Evolutionary conservation across 1,284 basidiomycete genomes (phyloP), one percentile per base, ranked within the genome.

Genomic region (Cryptococcus sp.): DNA sequence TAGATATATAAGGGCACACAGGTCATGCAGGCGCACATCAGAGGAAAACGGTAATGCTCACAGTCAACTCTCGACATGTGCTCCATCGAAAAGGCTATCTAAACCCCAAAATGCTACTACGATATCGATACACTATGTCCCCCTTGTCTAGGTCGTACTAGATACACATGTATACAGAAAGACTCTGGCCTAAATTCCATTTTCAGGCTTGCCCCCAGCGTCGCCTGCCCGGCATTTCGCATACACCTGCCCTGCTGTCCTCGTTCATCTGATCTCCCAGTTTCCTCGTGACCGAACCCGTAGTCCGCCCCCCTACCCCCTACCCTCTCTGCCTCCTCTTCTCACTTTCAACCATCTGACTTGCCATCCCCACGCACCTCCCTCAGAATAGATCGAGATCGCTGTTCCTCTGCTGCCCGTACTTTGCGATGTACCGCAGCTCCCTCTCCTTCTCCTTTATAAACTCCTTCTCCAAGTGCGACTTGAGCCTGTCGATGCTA

Each of bases 401-500:
- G 46, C 60, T 61, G 42, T 56, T 56, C 39, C 53, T 46, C 53
- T 63, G 58, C 50, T 53, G 56, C 42, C 69, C 62, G 28, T 60
- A 48, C 40, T 49, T 59, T 28, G 50, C 50, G 16, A 63, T 67
- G 50, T 59, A 49, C 37, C 59, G 46, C 36, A 61, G 84, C 60
- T 65, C 60, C 47, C 60, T 45, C 52, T 53, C 62, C 54, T 66
- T 70, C 61, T 65, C 59, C 47, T 61, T 44, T 46, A 51, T 56
- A 52, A 72, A 75, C 65, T 73, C 73, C 54, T 73, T 68, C 52
- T 69, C 71, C 50, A 77, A 59, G 63, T 74, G 75, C 11, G 71
- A 70, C 70, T 92, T 94, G 38, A 97, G 79, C 46, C 79, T 76
- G 0, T 91, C 90, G 54, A 96, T 88, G 55, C 85, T 91, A 65